Conservation (phyloP, 169 alveolate species). For the Toxoplasma gondii region DNA sequence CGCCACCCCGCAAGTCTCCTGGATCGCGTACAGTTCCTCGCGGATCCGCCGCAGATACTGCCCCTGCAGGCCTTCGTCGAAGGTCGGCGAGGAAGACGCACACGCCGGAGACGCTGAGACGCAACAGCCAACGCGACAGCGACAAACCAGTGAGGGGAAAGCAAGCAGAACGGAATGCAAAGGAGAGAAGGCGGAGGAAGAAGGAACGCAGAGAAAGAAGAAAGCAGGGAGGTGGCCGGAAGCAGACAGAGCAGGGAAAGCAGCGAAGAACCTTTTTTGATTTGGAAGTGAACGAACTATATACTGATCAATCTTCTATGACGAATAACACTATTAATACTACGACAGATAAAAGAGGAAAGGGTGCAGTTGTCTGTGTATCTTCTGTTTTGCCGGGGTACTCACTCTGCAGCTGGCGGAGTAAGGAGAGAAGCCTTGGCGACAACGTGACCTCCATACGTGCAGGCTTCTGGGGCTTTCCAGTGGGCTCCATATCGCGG, state of each 20-base stretch:
- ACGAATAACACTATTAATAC: too few relatives aligned
- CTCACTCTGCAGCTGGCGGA: not conserved
- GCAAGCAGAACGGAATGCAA: not conserved
- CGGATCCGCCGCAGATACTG: not conserved
- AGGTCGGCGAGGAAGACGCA: constrained; percentile 6
- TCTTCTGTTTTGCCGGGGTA: not conserved
- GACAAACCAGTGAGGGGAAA: too few relatives aligned
- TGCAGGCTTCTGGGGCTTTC: not conserved
- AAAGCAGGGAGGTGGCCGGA: not conserved
- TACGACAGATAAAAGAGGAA: too few relatives aligned
- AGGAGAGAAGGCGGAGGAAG: not conserved
- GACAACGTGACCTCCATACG: not conserved
- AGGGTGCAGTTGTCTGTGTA: too few relatives aligned
- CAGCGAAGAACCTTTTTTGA: too few relatives aligned
- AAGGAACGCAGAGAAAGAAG: too few relatives aligned
- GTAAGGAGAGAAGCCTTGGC: not conserved
- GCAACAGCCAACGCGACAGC: not conserved
- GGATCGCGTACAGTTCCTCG: constrained; percentile 14
- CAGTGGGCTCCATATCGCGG: not conserved
- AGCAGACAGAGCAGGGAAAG: too few relatives aligned
- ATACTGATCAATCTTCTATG: too few relatives aligned
- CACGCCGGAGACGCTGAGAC: not conserved
- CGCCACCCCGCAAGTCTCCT: not conserved
- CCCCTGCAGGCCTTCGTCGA: not conserved
- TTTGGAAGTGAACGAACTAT: too few relatives aligned